These are phyloP conservation scores for Aspergillus cavernicola DNA, from an alignment of 495 filamentous ascomycete species.

Conservation along the genomic window DNA sequence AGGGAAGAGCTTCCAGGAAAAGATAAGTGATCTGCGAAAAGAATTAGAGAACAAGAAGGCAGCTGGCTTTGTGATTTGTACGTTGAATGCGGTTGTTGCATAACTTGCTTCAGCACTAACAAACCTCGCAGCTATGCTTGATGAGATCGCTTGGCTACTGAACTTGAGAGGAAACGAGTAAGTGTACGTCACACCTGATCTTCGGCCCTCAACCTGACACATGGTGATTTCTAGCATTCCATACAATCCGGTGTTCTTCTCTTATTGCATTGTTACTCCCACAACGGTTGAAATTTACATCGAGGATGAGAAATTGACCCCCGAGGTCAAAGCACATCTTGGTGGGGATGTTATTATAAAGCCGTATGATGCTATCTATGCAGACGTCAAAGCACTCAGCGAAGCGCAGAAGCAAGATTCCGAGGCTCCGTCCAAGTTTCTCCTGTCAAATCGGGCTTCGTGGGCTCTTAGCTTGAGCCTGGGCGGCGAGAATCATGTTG, in stretches of 20 bases:
- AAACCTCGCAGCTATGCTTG: conserved; percentile 64
- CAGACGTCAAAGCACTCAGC: conserved; percentile 63
- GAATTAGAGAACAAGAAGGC: conserved; percentile 90
- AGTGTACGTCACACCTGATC: conserved; percentile 14
- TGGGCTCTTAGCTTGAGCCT: conserved; percentile 89
- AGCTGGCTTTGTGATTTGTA: conserved; percentile 82
- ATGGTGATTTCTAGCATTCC: conserved; percentile 61
- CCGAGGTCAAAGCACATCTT: conserved; percentile 68
- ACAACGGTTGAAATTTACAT: conserved; percentile 81
- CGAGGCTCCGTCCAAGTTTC: conserved; percentile 59
- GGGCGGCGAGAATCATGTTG: conserved; percentile 82
- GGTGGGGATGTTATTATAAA: conserved; percentile 67
- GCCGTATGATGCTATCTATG: conserved; percentile 82
- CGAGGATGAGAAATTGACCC: conserved; percentile 69
- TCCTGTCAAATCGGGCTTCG: conserved; percentile 84
- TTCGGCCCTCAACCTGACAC: neutral
- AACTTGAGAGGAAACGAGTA: conserved; percentile 93
- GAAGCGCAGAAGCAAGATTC: conserved; percentile 33
- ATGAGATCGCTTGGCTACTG: conserved; percentile 97
- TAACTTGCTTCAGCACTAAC: conserved; percentile 18
- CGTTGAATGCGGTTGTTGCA: conserved; percentile 4
- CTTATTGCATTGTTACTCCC: conserved; percentile 86
- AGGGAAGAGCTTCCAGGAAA: conserved; percentile 78
- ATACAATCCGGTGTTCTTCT: conserved; percentile 99
- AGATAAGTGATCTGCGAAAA: conserved; percentile 82